phyloP scores from a whole-genome alignment of 257 asterid genomes.

The Solanum lignicaule region DNA sequence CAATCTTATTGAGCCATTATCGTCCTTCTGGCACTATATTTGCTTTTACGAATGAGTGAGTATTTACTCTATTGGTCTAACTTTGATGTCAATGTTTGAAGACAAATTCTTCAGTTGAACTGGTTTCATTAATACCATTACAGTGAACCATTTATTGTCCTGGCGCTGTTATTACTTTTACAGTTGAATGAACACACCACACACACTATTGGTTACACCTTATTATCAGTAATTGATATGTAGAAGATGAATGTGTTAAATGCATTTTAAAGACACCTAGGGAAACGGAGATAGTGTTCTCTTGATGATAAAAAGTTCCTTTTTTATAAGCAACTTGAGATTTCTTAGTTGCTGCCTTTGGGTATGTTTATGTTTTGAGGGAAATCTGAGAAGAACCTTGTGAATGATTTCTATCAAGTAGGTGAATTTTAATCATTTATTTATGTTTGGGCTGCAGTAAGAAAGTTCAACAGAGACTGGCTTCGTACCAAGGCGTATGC shows the following conservation, averaged over 20 bases:
- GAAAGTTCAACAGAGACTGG: constrained; percentile 85
- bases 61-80: background rate
- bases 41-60: constrained; percentile 98
- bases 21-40: constrained; percentile 94
- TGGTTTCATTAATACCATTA: background rate
- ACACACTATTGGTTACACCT: background rate
- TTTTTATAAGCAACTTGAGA: background rate
- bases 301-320: background rate
- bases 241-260: background rate
- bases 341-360: background rate
- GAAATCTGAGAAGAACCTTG: background rate
- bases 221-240: background rate
- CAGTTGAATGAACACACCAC: background rate
- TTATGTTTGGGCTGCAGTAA: constrained; percentile 42
- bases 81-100: background rate
- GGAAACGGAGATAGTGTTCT: background rate
- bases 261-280: background rate
- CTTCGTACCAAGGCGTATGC: constrained; percentile 91
- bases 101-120: background rate
- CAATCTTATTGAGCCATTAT: constrained; percentile 81
- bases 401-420: background rate
- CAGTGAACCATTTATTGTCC: background rate
- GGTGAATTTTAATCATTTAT: background rate
- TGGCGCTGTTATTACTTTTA: background rate
- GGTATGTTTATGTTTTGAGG: background rate